phyloP scores from a whole-genome alignment of 2,329 filamentous ascomycete genomes.

The Elsinoe australis region DNA sequence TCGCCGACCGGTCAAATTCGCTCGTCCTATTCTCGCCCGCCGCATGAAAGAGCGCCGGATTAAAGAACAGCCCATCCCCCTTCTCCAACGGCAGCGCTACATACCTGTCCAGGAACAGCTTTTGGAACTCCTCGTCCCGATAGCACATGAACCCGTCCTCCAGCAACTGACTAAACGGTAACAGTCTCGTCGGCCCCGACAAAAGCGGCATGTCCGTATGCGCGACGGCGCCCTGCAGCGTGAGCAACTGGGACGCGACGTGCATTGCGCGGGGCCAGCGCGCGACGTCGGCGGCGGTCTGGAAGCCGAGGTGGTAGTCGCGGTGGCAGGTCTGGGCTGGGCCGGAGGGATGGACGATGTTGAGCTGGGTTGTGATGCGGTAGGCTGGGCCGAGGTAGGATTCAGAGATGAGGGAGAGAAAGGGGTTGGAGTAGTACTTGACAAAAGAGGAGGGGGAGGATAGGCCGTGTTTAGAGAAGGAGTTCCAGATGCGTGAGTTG shows the following conservation, averaged over 20 bases:
- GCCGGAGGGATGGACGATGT: slow-evolving; percentile 54
- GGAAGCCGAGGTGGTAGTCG: slow-evolving; percentile 59
- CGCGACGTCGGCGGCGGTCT: slow-evolving; percentile 41
- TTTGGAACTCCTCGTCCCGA: slow-evolving; percentile 45
- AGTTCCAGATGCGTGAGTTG: slow-evolving; percentile 60
- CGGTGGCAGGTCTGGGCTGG: slow-evolving; percentile 51
- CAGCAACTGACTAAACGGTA: slow-evolving; percentile 55
- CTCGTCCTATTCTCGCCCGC: slow-evolving; percentile 50
- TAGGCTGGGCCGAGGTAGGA: slow-evolving; percentile 55
- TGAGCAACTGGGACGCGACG: slow-evolving; percentile 49
- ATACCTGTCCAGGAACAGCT: slow-evolving; percentile 48
- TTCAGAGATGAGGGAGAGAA: slow-evolving; percentile 45
- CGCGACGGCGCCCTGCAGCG: slow-evolving; percentile 56
- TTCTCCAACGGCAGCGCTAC: slow-evolving; percentile 46
- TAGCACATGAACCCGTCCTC: slow-evolving; percentile 53
- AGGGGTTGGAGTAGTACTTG: slow-evolving; percentile 54
- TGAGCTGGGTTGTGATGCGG: slow-evolving; percentile 55
- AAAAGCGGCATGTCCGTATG: slow-evolving; percentile 53
- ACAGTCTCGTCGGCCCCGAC: slow-evolving; percentile 52
- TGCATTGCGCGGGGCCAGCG: slow-evolving; percentile 49
- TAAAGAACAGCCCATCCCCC: slow-evolving; percentile 58
- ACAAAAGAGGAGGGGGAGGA: slow-evolving; percentile 47
- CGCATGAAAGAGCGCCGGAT: slow-evolving; percentile 55
- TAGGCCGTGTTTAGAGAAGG: slow-evolving; percentile 54
- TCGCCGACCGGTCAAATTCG: slow-evolving; percentile 49